Evolutionary conservation across 108 stramenopile genomes (phyloP), one percentile per base, ranked within the genome.

Genomic region (Cyclotella atomus): DNA sequence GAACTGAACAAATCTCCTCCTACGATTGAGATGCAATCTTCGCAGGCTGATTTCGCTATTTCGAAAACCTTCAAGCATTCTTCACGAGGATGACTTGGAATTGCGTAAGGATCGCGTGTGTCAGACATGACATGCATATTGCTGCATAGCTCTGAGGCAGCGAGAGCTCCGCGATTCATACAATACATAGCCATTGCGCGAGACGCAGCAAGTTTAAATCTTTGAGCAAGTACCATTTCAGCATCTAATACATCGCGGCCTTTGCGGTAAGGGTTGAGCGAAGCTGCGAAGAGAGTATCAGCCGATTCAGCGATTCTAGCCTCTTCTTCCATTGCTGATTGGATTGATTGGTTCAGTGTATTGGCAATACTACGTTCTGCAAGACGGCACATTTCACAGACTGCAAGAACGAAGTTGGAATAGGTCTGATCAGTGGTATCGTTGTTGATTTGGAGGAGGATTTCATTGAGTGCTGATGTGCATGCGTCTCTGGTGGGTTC

Each of bases 331-430:
- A 86, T 65, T 45, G 88, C 84, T 12, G 81, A 79, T 45, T 76
- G 76, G 59, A 95, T 92, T 9, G 90, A 92, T 75, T 90, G 88
- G 46, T 87, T 79, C 54, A 95, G 76, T 28, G 82, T 89, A 21
- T 87, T 88, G 36, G 84, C 68, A 32, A 92, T 84, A 38, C 70
- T 82, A 16, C 89, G 78, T 74, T 89, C 83, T 0, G 90, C 91
- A 4, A 91, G 67, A 20, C 87, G 87, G 45, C 90, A 90, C 90
- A 91, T 91, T 79, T 92, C 90, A 23, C 86, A 82, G 36, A 95
- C 65, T 0, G 91, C 87, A 24, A 95, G 80, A 12, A 77, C 70
- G 41, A 89, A 82, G 53, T 78, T 66, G 34, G 77, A 77, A 50
- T 74, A 79, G 19, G 65, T 70, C 21, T 70, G 54, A 59, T 71